Evolutionary conservation across 306 rosid species (phyloP), one percentile per base, ranked within the genome.

Genomic region (Rubus parviflorus): DNA sequence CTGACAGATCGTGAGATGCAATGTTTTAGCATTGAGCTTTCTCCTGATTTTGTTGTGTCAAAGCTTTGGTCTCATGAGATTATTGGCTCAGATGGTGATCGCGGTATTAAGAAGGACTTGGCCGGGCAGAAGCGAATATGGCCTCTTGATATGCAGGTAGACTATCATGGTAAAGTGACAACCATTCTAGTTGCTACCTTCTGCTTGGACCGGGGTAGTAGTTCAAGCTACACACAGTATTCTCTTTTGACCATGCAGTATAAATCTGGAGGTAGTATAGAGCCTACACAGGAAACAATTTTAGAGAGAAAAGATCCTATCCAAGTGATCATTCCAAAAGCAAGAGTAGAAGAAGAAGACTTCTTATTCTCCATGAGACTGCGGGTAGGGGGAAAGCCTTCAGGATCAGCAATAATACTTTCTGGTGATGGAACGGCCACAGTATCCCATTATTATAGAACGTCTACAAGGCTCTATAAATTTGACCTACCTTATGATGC

Each of bases 401-500:
- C 92, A n/a, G 97, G 97, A 67, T 95, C 97, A 54, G 52, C 90
- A 54, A 79, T 95, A 74, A 89, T 95, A 84, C 88, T 95, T 82
- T 92, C 98, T 56, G 96, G 91, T 69, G 98, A 95, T 75, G 97
- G 98, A 62, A 95, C 96, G 4, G 93, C 97, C 58, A 95, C 97
- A 51, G 97, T 95, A 49, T 88, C 97, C 78, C 92, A 92, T 87
- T 89, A 94, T 81, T 86, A 81, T 82, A 85, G 89, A 79, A 86
- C 79, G 53, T 78, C 92, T 46, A 92, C 95, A 48, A 81, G 85
- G 68, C 97, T 95, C 22, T 95, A 95, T 84, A 92, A 92, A 75
- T 95, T 95, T 88, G 98, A 95, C 83, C 85, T 95, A 64, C 98
- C 98, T 72, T 89, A 92, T 78, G 98, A 95, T 58, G 98, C 97